A percentile compares a stretch with the other conserved stretches of the same genome.
These are phyloP conservation scores for Davidsoniella virescens DNA, from an alignment of 2,329 filamentous ascomycete species.

Conservation along the genomic window DNA sequence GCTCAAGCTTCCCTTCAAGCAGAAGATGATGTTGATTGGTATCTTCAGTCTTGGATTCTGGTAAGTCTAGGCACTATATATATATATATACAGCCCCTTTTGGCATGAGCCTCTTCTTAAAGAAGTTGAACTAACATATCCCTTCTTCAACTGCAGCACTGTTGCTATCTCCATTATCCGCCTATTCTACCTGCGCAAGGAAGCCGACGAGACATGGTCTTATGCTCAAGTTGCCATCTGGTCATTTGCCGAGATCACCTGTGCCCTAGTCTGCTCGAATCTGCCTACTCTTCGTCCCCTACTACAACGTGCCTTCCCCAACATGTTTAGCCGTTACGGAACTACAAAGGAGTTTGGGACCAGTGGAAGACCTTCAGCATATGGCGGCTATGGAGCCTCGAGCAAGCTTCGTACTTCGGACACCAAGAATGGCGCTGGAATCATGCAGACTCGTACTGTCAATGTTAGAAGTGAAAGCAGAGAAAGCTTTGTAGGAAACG, in stretches of 20 bases:
- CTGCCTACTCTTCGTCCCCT: constrained; percentile 24
- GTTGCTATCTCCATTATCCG: constrained; percentile 21
- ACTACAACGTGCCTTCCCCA: constrained; percentile 13
- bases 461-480: constrained; percentile 8
- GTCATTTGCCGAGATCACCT: constrained; percentile 25
- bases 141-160: constrained; percentile 15
- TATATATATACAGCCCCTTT: not conserved
- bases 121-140: not conserved
- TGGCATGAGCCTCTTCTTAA: not conserved
- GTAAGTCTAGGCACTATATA: constrained; percentile 14
- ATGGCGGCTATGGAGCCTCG: not conserved
- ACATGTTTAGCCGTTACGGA: constrained; percentile 3
- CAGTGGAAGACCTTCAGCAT: constrained; percentile 1
- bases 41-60: constrained; percentile 21
- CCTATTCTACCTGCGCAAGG: constrained; percentile 19
- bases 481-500: constrained; percentile 6
- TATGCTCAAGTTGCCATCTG: constrained; percentile 21
- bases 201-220: constrained; percentile 19
- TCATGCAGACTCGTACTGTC: constrained; percentile 8
- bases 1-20: constrained; percentile 19
- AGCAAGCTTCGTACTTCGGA: constrained; percentile 1
- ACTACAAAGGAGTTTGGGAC: not conserved
- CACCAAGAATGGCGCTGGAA: not conserved
- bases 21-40: constrained; percentile 18
- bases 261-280: constrained; percentile 25